Base-by-base conservation (phyloP, 2,329 filamentous ascomycete species). In the Paracoccidioides lutzii region DNA sequence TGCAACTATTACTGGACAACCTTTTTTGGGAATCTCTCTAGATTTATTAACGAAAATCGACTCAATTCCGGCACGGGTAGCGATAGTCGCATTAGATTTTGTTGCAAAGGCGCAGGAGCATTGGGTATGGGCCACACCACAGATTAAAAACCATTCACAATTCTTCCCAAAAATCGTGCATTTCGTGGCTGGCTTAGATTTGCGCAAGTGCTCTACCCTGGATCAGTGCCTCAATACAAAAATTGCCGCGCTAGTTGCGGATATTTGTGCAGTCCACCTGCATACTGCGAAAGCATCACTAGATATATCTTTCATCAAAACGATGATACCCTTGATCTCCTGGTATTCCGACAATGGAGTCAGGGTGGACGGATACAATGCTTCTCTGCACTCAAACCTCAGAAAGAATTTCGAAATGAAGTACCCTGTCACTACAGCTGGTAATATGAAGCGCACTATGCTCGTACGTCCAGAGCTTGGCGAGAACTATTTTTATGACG, bases 121-220 rank as follows among this genome's bases (percentile, higher is more conserved):
- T 66, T 97, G 91, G 91, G 87, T 90, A 0, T 95, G 91, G 88
- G 90, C 89, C 1, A 90, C 94, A 56, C 85, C 88, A 56, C 83
- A 86, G 42, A 75, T 95, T 40, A 82, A 86, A 59, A 84, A 84
- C 57, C 87, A 95, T 63, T 78, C 80, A 0, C 75, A 77, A 0
- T 91, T 95, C 64, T 79, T 96, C 56, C 76, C 81, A 44, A 81
- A 82, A 55, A 78, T 95, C 15, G 80, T 87, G 15, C 76, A 78
- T 3, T 93, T 88, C 66, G 78, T 93, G 38, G 74, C 76, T 8
- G 82, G 80, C 59, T 68, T 80, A 3, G 78, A 83, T 57, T 73
- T 79, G 4, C 72, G 77, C 7, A 76, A 77, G 42, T 78, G 82
- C 6, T 59, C 69, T 3, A 62, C 68, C 15, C 65, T 66, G 22